A percentile compares a stretch with the other conserved stretches of the same genome.
phyloP scores from a whole-genome alignment of 306 rosid genomes.

The Gastrolobium villosum region DNA sequence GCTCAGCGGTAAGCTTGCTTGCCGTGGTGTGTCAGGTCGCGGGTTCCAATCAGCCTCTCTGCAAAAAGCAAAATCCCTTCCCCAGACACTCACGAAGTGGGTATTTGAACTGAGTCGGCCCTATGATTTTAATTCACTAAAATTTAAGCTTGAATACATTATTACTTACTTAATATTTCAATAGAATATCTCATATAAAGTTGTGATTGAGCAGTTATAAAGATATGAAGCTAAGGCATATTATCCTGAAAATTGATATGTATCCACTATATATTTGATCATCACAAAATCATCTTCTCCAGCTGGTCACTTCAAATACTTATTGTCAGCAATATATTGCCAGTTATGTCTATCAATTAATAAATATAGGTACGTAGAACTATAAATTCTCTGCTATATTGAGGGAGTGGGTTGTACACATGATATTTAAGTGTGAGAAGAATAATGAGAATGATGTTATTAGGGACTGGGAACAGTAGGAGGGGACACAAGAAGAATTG shows the following conservation, averaged over 20 bases:
- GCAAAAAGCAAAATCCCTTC: too few species aligned
- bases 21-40: too few species aligned
- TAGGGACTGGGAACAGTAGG: conserved; percentile 30
- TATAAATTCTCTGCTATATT: conserved; percentile 40
- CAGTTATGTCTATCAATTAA: conserved; percentile 23
- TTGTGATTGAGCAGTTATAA: too few species aligned
- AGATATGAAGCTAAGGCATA: neutral
- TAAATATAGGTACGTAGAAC: conserved; percentile 40
- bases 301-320: conserved; percentile 18
- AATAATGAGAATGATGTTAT: conserved; percentile 42
- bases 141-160: too few species aligned
- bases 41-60: too few species aligned
- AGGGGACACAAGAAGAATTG: conserved; percentile 45
- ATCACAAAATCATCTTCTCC: neutral
- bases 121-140: too few species aligned
- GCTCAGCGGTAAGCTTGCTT: too few species aligned
- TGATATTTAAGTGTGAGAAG: conserved; percentile 22
- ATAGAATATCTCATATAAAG: too few species aligned
- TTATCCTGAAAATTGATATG: neutral
- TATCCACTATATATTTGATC: neutral
- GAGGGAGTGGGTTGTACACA: conserved; percentile 22
- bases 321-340: conserved; percentile 24
- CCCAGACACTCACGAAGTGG: too few species aligned
- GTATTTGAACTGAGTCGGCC: too few species aligned
- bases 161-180: too few species aligned